Conservation (phyloP, 2,329 filamentous ascomycete genomes). For the Colletotrichum gigasporum region DNA sequence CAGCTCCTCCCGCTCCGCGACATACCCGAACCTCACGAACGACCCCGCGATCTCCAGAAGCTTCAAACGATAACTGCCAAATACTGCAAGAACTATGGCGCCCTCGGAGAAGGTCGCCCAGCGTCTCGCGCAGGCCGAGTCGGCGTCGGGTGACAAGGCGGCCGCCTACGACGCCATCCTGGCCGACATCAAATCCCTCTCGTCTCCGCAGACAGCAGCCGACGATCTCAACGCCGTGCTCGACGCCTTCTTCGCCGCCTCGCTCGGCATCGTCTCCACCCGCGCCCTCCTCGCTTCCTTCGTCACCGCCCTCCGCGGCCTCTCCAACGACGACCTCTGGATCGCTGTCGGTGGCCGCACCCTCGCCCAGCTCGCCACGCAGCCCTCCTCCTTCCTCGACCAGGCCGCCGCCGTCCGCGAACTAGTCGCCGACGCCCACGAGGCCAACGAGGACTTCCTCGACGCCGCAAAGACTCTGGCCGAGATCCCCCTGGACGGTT, state of each 20-base stretch:
- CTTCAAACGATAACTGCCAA: not conserved
- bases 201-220: slow-evolving; percentile 47
- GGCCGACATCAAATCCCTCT: slow-evolving; percentile 50
- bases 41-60: too few relatives aligned
- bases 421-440: slow-evolving; percentile 84
- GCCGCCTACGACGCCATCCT: slow-evolving; percentile 58
- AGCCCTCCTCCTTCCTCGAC: slow-evolving; percentile 77
- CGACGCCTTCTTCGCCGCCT: slow-evolving; percentile 73
- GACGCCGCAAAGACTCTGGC: slow-evolving; percentile 81
- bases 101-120: slow-evolving; percentile 51
- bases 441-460: slow-evolving; percentile 81
- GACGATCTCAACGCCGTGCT: slow-evolving; percentile 75
- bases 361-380: slow-evolving; percentile 71
- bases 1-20: too few relatives aligned
- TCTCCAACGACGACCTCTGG: slow-evolving; percentile 71
- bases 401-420: slow-evolving; percentile 83
- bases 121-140: slow-evolving; percentile 53
- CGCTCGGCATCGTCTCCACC: slow-evolving; percentile 79
- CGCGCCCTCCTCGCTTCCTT: slow-evolving; percentile 76
- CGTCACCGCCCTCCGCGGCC: slow-evolving; percentile 67
- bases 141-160: slow-evolving; percentile 50
- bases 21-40: too few relatives aligned
- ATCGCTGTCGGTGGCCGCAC: slow-evolving; percentile 80
- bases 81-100: slow-evolving; percentile 41
- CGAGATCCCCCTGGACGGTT: slow-evolving; percentile 87